phyloP scores from a whole-genome alignment of 2,329 filamentous ascomycete species.

The Arthrobotrys conoides region DNA sequence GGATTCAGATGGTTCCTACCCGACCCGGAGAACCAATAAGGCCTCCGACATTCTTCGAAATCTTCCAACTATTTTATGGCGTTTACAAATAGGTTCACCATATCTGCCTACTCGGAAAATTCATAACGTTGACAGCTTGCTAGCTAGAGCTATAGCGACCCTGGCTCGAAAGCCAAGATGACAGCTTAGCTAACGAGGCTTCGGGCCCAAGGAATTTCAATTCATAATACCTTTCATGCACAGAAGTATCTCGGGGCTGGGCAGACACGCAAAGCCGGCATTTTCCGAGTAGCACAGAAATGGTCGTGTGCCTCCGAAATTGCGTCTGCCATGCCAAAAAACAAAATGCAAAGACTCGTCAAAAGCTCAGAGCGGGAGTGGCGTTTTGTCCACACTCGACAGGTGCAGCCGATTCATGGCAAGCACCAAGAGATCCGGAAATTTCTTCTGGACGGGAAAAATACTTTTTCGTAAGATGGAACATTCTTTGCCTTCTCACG shows the following conservation, averaged over 20 bases:
- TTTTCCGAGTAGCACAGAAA: slow-evolving; percentile 41
- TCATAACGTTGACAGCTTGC: slow-evolving; percentile 9
- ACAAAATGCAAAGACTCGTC: not conserved
- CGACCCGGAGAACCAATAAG: not conserved
- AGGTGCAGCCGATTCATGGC: slow-evolving; percentile 52
- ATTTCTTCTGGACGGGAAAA: slow-evolving; percentile 41
- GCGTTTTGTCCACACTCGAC: slow-evolving; percentile 45
- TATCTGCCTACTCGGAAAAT: slow-evolving; percentile 32
- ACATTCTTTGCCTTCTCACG: slow-evolving; percentile 15
- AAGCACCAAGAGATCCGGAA: slow-evolving; percentile 57
- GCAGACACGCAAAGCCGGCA: slow-evolving; percentile 26
- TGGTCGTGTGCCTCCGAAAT: slow-evolving; percentile 35
- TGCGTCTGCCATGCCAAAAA: slow-evolving; percentile 42
- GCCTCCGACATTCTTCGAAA: slow-evolving; percentile 13
- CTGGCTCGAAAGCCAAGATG: not conserved
- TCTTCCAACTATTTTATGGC: not conserved
- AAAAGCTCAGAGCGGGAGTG: slow-evolving; percentile 36
- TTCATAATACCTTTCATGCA: no score
- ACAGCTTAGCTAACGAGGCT: slow-evolving; percentile 20
- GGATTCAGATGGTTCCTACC: not conserved
- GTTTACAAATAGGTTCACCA: slow-evolving; percentile 33
- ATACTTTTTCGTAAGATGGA: slow-evolving; percentile 9
- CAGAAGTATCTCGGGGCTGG: slow-evolving; percentile 4
- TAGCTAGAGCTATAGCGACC: not conserved
- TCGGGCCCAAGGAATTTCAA: slow-evolving; percentile 8